A percentile compares a stretch with the other conserved stretches of the same genome.
These are phyloP conservation scores for Mucor irregularis DNA, from an alignment of 371 early-diverging fungal species.

Conservation along the genomic window DNA sequence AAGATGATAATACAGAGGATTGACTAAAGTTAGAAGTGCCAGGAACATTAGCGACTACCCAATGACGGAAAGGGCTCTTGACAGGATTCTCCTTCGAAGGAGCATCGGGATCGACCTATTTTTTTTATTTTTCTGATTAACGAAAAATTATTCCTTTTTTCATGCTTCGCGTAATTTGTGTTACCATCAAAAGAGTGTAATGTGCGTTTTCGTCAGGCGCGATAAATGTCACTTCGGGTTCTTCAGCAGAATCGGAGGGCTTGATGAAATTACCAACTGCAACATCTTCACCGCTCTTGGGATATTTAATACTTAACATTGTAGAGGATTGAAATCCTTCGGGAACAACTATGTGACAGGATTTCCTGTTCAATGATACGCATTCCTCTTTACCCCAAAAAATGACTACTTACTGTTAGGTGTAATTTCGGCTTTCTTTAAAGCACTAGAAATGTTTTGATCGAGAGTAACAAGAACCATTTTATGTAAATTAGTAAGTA, in stretches of 20 bases:
- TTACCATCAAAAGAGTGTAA: slow-evolving; percentile 62
- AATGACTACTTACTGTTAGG: slow-evolving; percentile 38
- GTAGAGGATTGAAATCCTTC: slow-evolving; percentile 41
- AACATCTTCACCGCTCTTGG: slow-evolving; percentile 41
- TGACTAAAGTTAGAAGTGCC: slow-evolving; percentile 34
- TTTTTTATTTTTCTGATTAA: not conserved
- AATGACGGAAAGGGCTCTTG: slow-evolving; percentile 64
- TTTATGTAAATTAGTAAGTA: no score
- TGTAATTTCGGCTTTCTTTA: slow-evolving; percentile 48
- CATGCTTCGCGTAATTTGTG: not conserved
- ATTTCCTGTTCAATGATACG: not conserved
- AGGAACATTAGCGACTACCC: slow-evolving; percentile 61
- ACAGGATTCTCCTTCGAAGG: slow-evolving; percentile 57
- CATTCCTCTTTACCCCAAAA: not conserved
- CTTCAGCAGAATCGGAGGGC: slow-evolving; percentile 32
- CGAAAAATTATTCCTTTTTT: not conserved
- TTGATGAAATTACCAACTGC: slow-evolving; percentile 52
- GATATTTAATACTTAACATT: slow-evolving; percentile 45
- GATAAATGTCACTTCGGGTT: slow-evolving; percentile 46
- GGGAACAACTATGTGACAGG: slow-evolving; percentile 22
- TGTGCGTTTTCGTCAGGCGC: slow-evolving; percentile 38
- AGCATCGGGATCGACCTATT: slow-evolving; percentile 67
- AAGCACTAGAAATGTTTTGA: slow-evolving; percentile 41
- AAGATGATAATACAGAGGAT: slow-evolving; percentile 36
- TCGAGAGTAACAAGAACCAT: slow-evolving; percentile 57